phyloP scores from a whole-genome alignment of 2,329 filamentous ascomycete species.

The Mycosphaerelloides madeirae region DNA sequence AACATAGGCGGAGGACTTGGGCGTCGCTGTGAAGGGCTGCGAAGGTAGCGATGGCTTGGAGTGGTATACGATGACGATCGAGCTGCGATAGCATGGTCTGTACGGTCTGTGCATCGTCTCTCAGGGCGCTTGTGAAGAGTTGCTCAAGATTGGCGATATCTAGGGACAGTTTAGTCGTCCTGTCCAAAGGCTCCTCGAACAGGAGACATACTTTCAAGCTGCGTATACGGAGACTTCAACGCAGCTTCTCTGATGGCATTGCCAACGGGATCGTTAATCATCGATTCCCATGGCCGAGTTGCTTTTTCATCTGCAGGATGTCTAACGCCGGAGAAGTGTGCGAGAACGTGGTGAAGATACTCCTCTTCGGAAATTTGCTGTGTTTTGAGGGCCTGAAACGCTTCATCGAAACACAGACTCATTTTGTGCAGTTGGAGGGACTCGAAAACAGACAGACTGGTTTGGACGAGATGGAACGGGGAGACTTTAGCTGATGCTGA shows the following conservation, averaged over 20 bases:
- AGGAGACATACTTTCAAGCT: slow-evolving; percentile 4
- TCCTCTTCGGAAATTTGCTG: slow-evolving; percentile 11
- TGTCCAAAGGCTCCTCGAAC: not conserved
- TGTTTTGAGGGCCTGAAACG: slow-evolving; percentile 12
- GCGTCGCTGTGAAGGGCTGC: slow-evolving; percentile 13
- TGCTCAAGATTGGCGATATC: slow-evolving; percentile 3
- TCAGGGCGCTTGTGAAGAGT: slow-evolving; percentile 9
- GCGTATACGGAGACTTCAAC: slow-evolving; percentile 6
- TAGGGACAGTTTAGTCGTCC: not conserved
- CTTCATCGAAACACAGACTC: slow-evolving; percentile 19
- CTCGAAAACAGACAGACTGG: too few relatives aligned
- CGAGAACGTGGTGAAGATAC: slow-evolving; percentile 16
- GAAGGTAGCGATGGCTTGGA: slow-evolving; percentile 12
- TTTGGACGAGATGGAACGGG: not conserved
- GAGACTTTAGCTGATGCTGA: too few relatives aligned
- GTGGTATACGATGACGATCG: not conserved
- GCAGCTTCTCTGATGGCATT: slow-evolving; percentile 17
- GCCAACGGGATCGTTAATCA: slow-evolving; percentile 16
- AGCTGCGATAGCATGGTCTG: slow-evolving; percentile 4
- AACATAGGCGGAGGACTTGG: slow-evolving; percentile 12
- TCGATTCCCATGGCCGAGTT: slow-evolving; percentile 12
- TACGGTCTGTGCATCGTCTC: slow-evolving; percentile 10
- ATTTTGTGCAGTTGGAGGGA: slow-evolving; percentile 6
- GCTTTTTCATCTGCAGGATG: slow-evolving; percentile 12
- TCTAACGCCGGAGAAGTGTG: slow-evolving; percentile 11